Evolutionary conservation across 179 eudicot genomes (phyloP).

Genomic region (Corrigiola litoralis): DNA sequence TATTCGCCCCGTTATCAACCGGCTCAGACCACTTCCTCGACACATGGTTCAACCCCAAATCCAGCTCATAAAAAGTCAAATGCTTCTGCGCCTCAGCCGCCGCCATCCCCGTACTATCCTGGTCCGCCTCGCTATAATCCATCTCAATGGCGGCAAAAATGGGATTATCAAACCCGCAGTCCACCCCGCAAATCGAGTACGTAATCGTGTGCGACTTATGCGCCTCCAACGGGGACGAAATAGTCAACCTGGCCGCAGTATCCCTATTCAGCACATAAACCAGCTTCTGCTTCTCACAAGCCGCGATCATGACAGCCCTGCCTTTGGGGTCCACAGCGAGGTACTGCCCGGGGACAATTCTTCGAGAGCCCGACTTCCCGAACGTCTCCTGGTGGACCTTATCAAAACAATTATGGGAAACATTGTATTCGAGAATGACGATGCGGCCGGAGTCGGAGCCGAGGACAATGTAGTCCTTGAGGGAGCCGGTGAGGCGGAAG

Average conservation of each 20-base stretch:
- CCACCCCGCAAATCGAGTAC: constrained; percentile 79
- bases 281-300: constrained; percentile 93
- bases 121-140: constrained; percentile 92
- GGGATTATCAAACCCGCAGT: constrained; percentile 96
- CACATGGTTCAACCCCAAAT: constrained; percentile 92
- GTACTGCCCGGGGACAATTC: constrained; percentile 94
- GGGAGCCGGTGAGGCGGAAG: constrained; percentile 84
- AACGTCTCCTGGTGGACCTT: constrained; percentile 91
- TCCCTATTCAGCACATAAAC: constrained; percentile 94
- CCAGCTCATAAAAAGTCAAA: constrained; percentile 89
- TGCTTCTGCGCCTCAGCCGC: constrained; percentile 87
- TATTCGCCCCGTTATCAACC: constrained; percentile 90
- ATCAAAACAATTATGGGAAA: constrained; percentile 64
- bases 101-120: constrained; percentile 83
- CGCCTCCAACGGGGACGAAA: constrained; percentile 89
- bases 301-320: constrained; percentile 91
- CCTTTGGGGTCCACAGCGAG: constrained; percentile 90
- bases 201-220: constrained; percentile 81
- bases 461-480: constrained; percentile 80
- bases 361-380: constrained; percentile 86
- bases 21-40: constrained; percentile 96
- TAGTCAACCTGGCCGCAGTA: constrained; percentile 82
- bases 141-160: constrained; percentile 89
- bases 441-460: constrained; percentile 96
- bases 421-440: constrained; percentile 75